Evolutionary conservation across 2,329 filamentous ascomycete genomes (phyloP).

Genomic region (Alternaria sp.): DNA sequence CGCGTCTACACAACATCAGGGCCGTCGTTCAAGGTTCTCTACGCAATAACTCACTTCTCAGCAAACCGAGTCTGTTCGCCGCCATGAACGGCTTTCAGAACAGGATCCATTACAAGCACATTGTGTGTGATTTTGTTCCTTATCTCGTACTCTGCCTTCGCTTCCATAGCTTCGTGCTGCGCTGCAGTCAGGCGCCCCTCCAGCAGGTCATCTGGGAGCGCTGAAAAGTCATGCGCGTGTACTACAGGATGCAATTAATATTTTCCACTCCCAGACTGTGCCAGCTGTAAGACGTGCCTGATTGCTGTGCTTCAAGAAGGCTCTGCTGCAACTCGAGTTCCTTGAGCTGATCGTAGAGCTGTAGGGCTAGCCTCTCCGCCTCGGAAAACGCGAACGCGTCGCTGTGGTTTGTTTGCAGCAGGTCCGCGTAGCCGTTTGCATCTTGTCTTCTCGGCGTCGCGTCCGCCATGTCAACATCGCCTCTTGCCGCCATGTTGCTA

Average conservation of each 20-base stretch:
- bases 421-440: constrained; percentile 40
- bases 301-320: constrained; percentile 62
- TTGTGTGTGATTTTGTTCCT: constrained; percentile 73
- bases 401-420: constrained; percentile 55
- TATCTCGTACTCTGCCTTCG: constrained; percentile 73
- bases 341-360: constrained; percentile 75
- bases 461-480: constrained; percentile 38
- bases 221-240: constrained; percentile 39
- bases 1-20: constrained; percentile 60
- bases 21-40: background rate
- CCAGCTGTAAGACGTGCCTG: constrained; percentile 33
- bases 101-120: constrained; percentile 75
- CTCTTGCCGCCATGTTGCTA: constrained; percentile 34
- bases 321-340: constrained; percentile 76
- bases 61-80: constrained; percentile 69
- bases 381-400: constrained; percentile 68
- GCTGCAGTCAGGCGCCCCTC: constrained; percentile 62
- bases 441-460: constrained; percentile 18
- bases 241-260: constrained; percentile 35
- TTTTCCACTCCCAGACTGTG: background rate
- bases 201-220: constrained; percentile 61
- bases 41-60: constrained; percentile 67
- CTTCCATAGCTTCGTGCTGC: constrained; percentile 72
- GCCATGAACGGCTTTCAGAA: constrained; percentile 78
- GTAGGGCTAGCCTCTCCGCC: constrained; percentile 71